Evolutionary conservation across 345 rosid species (phyloP).

Genomic region (Eucalyptus pauciflora): DNA sequence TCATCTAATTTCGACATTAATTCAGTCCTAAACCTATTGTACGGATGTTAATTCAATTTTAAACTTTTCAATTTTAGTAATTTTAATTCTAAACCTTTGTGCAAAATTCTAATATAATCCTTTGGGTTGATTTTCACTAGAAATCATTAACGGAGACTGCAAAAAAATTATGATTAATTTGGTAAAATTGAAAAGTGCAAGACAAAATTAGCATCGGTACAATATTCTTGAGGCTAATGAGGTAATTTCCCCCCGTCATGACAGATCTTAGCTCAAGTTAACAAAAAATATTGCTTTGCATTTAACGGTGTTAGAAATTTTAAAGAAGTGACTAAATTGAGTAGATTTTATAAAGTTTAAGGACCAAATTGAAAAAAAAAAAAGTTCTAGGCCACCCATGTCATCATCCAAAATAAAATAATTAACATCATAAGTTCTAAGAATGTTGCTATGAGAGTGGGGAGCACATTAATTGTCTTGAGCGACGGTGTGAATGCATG

Average conservation of each 20-base stretch:
- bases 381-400: background rate
- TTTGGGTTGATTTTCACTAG: background rate
- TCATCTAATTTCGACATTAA: background rate
- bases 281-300: background rate
- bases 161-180: background rate
- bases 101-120: background rate
- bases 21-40: background rate
- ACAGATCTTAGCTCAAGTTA: too few species aligned
- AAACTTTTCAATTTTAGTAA: background rate
- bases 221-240: too few species aligned
- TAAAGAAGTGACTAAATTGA: background rate
- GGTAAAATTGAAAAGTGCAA: accelerated
- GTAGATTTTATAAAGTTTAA: background rate
- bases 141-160: accelerated
- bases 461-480: background rate
- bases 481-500: background rate
- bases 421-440: background rate
- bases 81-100: background rate
- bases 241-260: too few species aligned
- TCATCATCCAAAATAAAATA: background rate
- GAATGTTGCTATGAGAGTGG: background rate
- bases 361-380: background rate
- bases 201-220: background rate
- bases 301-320: background rate
- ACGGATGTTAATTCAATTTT: accelerated